phyloP scores from a whole-genome alignment of 208 protist species.

The Sergeia podlipaevii region DNA sequence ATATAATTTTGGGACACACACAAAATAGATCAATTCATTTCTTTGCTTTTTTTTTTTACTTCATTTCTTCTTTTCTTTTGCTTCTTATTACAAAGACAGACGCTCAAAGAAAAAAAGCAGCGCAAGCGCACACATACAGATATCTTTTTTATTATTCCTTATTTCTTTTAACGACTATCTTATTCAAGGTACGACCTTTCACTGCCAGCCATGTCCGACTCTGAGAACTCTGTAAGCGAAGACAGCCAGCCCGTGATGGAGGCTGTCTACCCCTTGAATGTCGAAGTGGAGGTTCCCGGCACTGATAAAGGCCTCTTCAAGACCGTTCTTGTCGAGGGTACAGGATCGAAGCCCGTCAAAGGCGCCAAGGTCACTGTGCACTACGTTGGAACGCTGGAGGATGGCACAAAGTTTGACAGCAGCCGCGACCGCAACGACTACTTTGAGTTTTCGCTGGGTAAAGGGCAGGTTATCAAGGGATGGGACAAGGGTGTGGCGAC shows the following conservation, averaged over 20 bases:
- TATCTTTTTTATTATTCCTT: neutral
- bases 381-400: slow-evolving; percentile 85
- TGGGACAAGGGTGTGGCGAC: slow-evolving; percentile 90
- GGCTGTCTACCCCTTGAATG: slow-evolving; percentile 65
- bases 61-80: neutral
- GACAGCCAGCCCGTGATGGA: slow-evolving; percentile 68
- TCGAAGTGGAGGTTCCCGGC: slow-evolving; percentile 65
- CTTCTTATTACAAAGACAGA: neutral
- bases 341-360: slow-evolving; percentile 55
- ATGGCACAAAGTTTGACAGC: slow-evolving; percentile 90
- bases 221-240: slow-evolving; percentile 27
- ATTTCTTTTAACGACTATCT: slow-evolving; percentile 5
- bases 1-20: neutral
- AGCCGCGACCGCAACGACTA: slow-evolving; percentile 74
- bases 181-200: too few relatives aligned
- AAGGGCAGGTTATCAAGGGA: slow-evolving; percentile 90
- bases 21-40: neutral
- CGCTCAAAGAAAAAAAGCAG: neutral
- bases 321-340: slow-evolving; percentile 79
- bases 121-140: neutral
- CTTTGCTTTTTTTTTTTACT: slow-evolving; percentile 11
- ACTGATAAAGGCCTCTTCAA: slow-evolving; percentile 73
- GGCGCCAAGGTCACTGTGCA: slow-evolving; percentile 86
- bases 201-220: too few relatives aligned
- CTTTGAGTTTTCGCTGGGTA: slow-evolving; percentile 86